Base-by-base conservation (phyloP, 2,329 filamentous ascomycete species). In the Erysiphe neolycopersici region DNA sequence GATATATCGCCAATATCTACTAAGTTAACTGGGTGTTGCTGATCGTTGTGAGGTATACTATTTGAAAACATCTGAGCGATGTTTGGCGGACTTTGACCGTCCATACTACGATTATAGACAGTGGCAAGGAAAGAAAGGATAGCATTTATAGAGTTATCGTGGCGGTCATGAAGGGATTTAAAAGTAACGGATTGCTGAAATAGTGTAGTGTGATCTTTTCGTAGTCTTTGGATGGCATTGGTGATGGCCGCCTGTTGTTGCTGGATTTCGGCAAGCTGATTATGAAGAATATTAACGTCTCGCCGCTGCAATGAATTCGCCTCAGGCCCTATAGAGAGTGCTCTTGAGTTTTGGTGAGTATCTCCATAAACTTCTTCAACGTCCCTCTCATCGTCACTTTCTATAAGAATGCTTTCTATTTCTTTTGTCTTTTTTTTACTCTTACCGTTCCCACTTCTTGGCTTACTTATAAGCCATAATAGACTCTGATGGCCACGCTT, bases 141-240 rank as follows among this genome's bases (percentile, higher is more conserved):
- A n/a, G 87, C 87, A 55, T 94, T 95, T 60, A 98, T 95, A 0
- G 87, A 94, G 57, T 87, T 93, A 57, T 98, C 89, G 55, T 98
- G 89, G n/a, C 89, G 76, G 52, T 87, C 84, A 55, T 95, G 87
- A 56, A 92, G 74, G 46, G 73, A 79, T 59, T 95, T 85, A 57
- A 94, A 94, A 46, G 80, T 76, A 38, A 80, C 69, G 0, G 87
- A 85, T 59, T 94, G 84, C 45, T 80, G 78, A 54, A 85, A 91
- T 29, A 94, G 69, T 48, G 87, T 76, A 47, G 83, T 76, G 55
- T 95, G 89, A 53, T 94, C 85, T 47, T 79, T 72, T 44, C 83
- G 78, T 46, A 95, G 64, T 45, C 79, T 74, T 43, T 68, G 71
- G 51, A 98, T 84, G 48, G 87, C 81, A 36, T 69, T 74, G 14